These are phyloP conservation scores for Vicia faba DNA, from an alignment of 306 rosid species.

Conservation along the genomic window DNA sequence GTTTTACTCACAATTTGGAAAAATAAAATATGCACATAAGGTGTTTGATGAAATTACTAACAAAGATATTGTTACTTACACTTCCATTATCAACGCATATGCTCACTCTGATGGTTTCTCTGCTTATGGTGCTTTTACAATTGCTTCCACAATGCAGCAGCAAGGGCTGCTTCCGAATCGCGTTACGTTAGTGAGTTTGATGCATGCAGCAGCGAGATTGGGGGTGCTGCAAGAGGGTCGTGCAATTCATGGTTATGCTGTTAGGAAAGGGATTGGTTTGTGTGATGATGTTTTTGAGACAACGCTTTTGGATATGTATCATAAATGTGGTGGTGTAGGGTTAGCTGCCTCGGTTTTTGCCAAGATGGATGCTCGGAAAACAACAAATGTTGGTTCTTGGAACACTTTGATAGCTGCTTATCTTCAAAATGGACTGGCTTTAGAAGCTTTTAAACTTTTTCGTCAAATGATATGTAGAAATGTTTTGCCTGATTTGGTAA, in stretches of 20 bases:
- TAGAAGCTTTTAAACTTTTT: slow-evolving; percentile 44
- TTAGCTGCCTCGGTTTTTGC: slow-evolving; percentile 44
- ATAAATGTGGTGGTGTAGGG: slow-evolving; percentile 46
- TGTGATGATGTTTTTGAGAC: slow-evolving; percentile 57
- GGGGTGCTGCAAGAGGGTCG: slow-evolving; percentile 41
- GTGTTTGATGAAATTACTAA: slow-evolving; percentile 56
- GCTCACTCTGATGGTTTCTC: slow-evolving; percentile 33
- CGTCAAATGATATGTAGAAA: slow-evolving; percentile 41
- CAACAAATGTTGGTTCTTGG: slow-evolving; percentile 46
- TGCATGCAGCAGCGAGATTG: slow-evolving; percentile 41
- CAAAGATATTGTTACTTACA: slow-evolving; percentile 52
- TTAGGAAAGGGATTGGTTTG: slow-evolving; percentile 50
- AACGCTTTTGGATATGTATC: slow-evolving; percentile 56
- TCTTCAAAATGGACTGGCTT: slow-evolving; percentile 44
- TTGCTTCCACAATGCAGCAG: slow-evolving; percentile 47
- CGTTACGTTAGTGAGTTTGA: slow-evolving; percentile 55
- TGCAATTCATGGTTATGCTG: slow-evolving; percentile 52
- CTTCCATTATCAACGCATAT: slow-evolving; percentile 55
- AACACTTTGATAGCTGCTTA: slow-evolving; percentile 45
- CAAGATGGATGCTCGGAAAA: slow-evolving; percentile 36
- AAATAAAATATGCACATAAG: slow-evolving; percentile 38
- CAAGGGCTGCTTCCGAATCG: slow-evolving; percentile 43
- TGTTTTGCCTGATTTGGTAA: slow-evolving; percentile 52
- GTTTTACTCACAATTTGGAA: slow-evolving; percentile 34
- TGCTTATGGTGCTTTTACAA: slow-evolving; percentile 39